Base-by-base conservation (phyloP, 1,284 basidiomycete species). In the Tylopilus orsonianus region DNA sequence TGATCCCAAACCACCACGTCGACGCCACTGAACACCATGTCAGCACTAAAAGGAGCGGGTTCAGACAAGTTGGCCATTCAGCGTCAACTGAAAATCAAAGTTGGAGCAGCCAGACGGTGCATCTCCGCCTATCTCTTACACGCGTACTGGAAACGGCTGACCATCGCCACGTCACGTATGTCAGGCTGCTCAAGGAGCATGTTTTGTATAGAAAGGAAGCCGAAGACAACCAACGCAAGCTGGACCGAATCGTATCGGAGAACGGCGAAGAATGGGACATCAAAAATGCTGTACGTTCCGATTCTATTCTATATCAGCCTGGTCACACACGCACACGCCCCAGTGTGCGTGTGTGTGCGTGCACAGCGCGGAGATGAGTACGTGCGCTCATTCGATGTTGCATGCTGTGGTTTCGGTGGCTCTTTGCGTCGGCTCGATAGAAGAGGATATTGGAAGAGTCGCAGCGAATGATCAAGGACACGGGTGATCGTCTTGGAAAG, bases 1-100 rank as follows among this genome's bases (percentile, higher is more conserved):
- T 41, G 38, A 30, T 50, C 34, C 20, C 44, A n/a, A 46, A 51
- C 56, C 46, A 53, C 52, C 7, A 58, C 50, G 3, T 45, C 43
- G 22, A 56, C 33, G 32, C 41, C 49, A 34, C 29, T 12, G 34
- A 46, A 27, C 41, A 37, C 43, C 6, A 66, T 66, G 64, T 48
- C 64, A 9, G 18, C 48, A 41, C 35, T 40, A 5, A 39, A 53
- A 35, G 46, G 18, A 56, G 26, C 39, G 23, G 38, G 29, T 14
- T 53, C 52, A 26, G 54, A 54, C 12, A 57, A 47, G 52, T 62
- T 75, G 40, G 66, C 77, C 33, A 61, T 81, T 43, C 75, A 74
- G 50, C 76, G 77, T 49, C 87, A 91, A 64, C 78, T 94, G 57
- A 90, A 83, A 67, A 93, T 93, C 74, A 93, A 91, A 72, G 70